phyloP scores from a whole-genome alignment of 2,329 filamentous ascomycete species.

The Beauveria rudraprayagi region DNA sequence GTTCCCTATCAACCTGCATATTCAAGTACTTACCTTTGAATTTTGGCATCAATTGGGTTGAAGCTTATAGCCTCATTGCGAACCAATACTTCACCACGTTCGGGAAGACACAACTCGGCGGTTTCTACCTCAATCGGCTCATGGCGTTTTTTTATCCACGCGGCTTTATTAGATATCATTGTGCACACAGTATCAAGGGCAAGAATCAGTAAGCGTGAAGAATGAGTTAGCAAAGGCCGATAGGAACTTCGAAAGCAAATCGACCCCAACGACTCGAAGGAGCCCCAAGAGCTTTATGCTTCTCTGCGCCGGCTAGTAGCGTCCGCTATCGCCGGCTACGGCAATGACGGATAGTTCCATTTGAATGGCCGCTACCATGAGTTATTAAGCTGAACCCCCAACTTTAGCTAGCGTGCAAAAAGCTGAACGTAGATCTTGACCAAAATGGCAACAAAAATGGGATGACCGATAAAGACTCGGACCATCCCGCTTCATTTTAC shows the following conservation, averaged over 20 bases:
- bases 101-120: not conserved
- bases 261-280: too few relatives aligned
- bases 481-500: not conserved
- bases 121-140: not conserved
- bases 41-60: not conserved
- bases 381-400: too few relatives aligned
- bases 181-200: too few relatives aligned
- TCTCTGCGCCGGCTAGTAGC: too few relatives aligned
- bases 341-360: too few relatives aligned
- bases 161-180: not conserved
- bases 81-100: not conserved
- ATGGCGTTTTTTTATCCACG: not conserved
- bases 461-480: conserved; percentile 1
- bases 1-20: too few relatives aligned
- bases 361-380: too few relatives aligned
- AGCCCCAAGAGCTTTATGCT: too few relatives aligned
- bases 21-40: not conserved
- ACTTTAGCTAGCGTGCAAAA: not conserved
- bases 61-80: not conserved
- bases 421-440: not conserved
- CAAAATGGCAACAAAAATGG: conserved; percentile 2
- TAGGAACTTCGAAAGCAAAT: too few relatives aligned
- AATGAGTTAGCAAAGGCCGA: too few relatives aligned
- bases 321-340: too few relatives aligned
- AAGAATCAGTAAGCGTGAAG: too few relatives aligned